Base-by-base conservation (phyloP, 208 protist genomes). In the Jaenimonas drosophilae region DNA sequence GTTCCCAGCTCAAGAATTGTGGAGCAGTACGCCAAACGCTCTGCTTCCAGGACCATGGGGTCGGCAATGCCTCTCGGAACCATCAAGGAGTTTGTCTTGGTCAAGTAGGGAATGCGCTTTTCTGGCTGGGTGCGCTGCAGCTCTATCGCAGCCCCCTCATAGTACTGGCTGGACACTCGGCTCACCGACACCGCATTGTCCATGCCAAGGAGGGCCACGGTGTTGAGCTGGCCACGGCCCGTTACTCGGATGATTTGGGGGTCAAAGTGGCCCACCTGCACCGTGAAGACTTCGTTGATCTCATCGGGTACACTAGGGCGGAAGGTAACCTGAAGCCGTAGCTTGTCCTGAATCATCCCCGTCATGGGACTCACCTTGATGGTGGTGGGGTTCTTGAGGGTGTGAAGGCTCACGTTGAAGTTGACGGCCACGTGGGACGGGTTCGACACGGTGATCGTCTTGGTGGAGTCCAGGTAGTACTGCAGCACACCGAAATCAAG, bases 251-350 rank as follows among this genome's bases (percentile, higher is more conserved):
- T 81, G 4, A 54, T 54, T 43, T 95, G 75, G 19, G 94, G 87
- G 48, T 96, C 88, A n/a, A 95, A 90, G 64, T 97, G 91, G 9
- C 86, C 90, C 9, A 97, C 83, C 40, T 88, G 75, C 4, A 97
- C 58, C 39, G 44, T 68, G 46, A 97, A 84, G 6, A 49, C 57
- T 40, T 96, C 92, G 23, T 76, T 45, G 20, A 96, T 57, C 16
- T 64, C 63, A 36, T 95, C 88, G 17, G 95, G 95, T 17, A 95
- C 58, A 6, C 69, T 52, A 1, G 95, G 89, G 3, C 37, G 59
- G 46, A 96, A 94, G 5, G 55, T 79, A 1, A 97, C 74, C 11
- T 56, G 50, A 26, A 93, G 46, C 28, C 78, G 71, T 19, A 77
- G 64, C 59, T 78, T 85, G 26, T 89, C 78, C 21, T 59, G 60